These are phyloP conservation scores for Ascobolus immersus DNA, from an alignment of 495 filamentous ascomycete species.

Conservation along the genomic window DNA sequence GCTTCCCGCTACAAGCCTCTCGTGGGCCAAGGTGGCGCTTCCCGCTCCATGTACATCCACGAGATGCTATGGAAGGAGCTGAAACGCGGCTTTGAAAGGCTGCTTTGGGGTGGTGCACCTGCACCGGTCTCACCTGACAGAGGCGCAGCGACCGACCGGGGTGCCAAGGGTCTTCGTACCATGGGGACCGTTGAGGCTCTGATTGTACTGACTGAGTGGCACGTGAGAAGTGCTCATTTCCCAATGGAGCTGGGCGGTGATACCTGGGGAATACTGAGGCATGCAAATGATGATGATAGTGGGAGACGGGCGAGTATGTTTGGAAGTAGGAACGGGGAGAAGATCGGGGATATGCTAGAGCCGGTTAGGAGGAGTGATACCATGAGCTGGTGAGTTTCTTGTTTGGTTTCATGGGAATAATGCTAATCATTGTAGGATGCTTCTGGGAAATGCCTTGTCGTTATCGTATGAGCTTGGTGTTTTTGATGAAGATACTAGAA, in stretches of 20 bases:
- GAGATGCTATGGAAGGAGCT: conserved; percentile 91
- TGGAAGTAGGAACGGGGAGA: not conserved
- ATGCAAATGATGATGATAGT: conserved; percentile 23
- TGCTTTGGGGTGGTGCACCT: conserved; percentile 83
- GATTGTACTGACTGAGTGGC: conserved; percentile 87
- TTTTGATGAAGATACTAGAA: too few relatives aligned
- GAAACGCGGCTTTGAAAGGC: conserved; percentile 73
- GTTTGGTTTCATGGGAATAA: not conserved
- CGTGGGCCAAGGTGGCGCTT: conserved; percentile 52
- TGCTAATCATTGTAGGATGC: too few relatives aligned
- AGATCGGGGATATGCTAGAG: conserved; percentile 84
- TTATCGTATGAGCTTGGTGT: conserved; percentile 84
- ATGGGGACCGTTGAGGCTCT: conserved; percentile 83
- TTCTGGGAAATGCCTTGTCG: conserved; percentile 70
- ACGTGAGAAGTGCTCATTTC: conserved; percentile 83
- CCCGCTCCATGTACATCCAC: conserved; percentile 72
- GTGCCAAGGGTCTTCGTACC: conserved; percentile 56
- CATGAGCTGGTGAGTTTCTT: not conserved
- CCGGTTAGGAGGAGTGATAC: conserved; percentile 40
- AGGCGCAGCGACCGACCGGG: conserved; percentile 37
- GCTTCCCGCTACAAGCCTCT: conserved; percentile 63
- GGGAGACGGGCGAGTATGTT: too few relatives aligned
- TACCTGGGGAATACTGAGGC: not conserved
- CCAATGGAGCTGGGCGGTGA: conserved; percentile 32
- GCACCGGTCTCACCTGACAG: too few relatives aligned